Evolutionary conservation across 371 early-diverging fungal genomes (phyloP).

Genomic region (Rhizopus stolonifer): DNA sequence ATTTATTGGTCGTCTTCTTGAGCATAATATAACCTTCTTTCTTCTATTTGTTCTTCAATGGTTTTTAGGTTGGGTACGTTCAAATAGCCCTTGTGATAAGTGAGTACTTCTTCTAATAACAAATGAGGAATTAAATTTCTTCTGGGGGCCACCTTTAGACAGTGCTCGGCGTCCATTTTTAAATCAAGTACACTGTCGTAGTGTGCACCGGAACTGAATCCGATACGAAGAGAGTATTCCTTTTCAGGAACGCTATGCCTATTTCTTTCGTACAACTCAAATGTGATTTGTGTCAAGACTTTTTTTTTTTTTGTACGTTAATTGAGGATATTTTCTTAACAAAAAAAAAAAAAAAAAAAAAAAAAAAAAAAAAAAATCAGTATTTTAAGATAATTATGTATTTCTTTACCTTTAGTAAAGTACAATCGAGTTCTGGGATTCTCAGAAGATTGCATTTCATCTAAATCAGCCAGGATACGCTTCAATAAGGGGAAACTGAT

Average conservation of each 20-base stretch:
- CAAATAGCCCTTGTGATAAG: constrained; percentile 43
- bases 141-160: constrained; percentile 79
- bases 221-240: constrained; percentile 89
- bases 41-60: constrained; percentile 49
- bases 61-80: constrained; percentile 45
- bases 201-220: constrained; percentile 91
- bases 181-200: constrained; percentile 88
- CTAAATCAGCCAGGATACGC: constrained; percentile 76
- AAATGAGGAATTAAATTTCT: constrained; percentile 50
- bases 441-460: constrained; percentile 53
- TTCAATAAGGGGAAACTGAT: constrained; percentile 78
- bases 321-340: neutral
- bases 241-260: constrained; percentile 51
- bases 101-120: constrained; percentile 43
- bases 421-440: constrained; percentile 83
- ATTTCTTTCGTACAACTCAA: constrained; percentile 93
- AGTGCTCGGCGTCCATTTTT: constrained; percentile 85
- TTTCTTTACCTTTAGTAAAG: constrained; percentile 80
- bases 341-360: neutral
- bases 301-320: neutral
- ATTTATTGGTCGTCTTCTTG: constrained; percentile 49
- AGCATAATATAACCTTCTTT: constrained; percentile 44
- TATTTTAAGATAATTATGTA: constrained; percentile 88
- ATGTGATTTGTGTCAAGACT: constrained; percentile 94
- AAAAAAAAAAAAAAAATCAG: constrained; percentile 38